Evolutionary conservation across 164 flowering plant genomes (phyloP).

Genomic region (Aristolochia contorta): DNA sequence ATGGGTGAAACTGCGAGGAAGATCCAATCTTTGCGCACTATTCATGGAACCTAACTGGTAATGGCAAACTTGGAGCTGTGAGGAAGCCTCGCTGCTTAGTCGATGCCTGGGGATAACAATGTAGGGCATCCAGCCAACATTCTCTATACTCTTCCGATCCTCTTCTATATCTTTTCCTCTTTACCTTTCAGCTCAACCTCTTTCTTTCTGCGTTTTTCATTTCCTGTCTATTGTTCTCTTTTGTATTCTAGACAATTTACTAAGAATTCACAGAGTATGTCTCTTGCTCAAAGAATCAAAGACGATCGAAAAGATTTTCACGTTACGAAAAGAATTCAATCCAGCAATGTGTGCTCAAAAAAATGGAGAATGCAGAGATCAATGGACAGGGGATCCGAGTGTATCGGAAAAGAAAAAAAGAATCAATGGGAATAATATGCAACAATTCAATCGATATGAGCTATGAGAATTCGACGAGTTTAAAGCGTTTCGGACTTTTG

Average conservation of each 20-base stretch:
- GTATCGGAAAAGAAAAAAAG: conserved; percentile 2
- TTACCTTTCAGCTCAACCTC: neutral
- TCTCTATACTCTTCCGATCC: conserved; percentile 42
- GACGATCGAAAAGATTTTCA: too few relatives aligned
- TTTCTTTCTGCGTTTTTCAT: neutral
- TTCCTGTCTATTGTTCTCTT: conserved; percentile 4
- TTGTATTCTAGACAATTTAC: conserved; percentile 6
- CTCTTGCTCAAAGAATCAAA: conserved; percentile 2
- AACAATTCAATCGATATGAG: neutral
- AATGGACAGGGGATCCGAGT: too few relatives aligned
- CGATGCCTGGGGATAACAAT: conserved; percentile 88
- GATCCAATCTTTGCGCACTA: conserved; percentile 72
- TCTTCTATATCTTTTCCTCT: conserved; percentile 21
- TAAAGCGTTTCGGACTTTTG: neutral
- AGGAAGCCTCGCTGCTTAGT: conserved; percentile 69
- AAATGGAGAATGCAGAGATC: too few relatives aligned
- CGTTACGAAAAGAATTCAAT: too few relatives aligned
- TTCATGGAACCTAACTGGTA: conserved; percentile 63
- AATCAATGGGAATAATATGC: conserved; percentile 11
- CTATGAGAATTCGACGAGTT: conserved; percentile 21
- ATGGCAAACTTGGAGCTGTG: conserved; percentile 75
- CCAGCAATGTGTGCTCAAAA: too few relatives aligned
- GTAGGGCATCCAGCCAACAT: conserved; percentile 98
- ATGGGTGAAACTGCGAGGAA: conserved; percentile 63
- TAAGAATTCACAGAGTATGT: neutral